Base-by-base conservation (phyloP, 495 filamentous ascomycete genomes). In the Podospora appendiculata region DNA sequence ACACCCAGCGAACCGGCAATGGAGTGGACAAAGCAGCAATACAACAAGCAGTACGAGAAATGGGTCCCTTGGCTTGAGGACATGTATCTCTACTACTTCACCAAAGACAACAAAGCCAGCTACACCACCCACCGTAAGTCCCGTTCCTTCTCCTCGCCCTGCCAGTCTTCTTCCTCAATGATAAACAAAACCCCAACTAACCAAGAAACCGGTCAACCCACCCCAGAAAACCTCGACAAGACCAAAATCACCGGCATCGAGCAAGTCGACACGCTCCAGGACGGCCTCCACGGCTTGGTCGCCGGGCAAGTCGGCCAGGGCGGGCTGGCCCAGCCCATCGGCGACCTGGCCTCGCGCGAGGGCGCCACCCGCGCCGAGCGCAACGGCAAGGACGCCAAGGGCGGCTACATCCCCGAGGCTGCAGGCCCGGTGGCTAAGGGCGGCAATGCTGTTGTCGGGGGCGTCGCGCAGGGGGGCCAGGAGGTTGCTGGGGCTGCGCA, bases 11-110 rank as follows among this genome's bases (percentile, higher is more conserved):
- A 13, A 45, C 10, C 19, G 11, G n/a, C 17, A 19, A 67, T 72
- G 62, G 77, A 85, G 58, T 81, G 78, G 78, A 69, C 71, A 14
- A 78, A 74, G 53, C 63, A 80, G 44, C 72, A 68, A 11, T 86
- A 85, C 71, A 78, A 82, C 63, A 64, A 77, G 10, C 79, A 86
- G 59, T 87, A 88, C 61, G 81, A 87, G 57, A 75, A 71, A 47
- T 88, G 84, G 85, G 79, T 86, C 67, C 84, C 85, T 6, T 89
- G 85, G 83, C 73, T 87, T 36, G 85, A 89, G 58, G 85, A 88
- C 64, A 64, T 78, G 49, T 87, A 85, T 59, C 74, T 89, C 14
- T 72, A 69, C 36, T 87, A 79, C 71, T 87, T 88, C 56, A 83
- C 80, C 57, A 83, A 79, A 52, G 84, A 89, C 57, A 89, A 88